A percentile compares a stretch with the other conserved stretches of the same genome.
phyloP scores from a whole-genome alignment of 2,329 filamentous ascomycete genomes.

The Huntiella bhutanensis region DNA sequence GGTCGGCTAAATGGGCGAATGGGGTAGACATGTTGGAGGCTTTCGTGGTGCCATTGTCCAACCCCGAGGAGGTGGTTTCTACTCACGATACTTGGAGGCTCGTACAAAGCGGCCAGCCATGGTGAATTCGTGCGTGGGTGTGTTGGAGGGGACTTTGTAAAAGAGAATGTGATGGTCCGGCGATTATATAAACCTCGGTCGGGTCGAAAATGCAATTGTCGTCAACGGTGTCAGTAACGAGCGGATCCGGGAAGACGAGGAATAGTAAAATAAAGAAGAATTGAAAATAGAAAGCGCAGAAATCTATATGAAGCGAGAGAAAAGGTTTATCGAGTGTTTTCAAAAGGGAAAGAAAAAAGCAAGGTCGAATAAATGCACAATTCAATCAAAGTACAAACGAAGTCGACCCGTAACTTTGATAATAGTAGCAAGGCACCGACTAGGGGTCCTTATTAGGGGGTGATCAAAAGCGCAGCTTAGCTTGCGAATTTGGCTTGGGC shows the following conservation, averaged over 20 bases:
- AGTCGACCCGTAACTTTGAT: too few relatives aligned
- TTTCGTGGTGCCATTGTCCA: background rate
- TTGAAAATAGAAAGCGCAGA: too few relatives aligned
- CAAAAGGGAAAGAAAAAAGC: conserved; percentile 10
- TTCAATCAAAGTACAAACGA: background rate
- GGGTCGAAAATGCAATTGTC: too few relatives aligned
- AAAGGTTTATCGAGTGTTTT: background rate
- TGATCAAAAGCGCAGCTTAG: too few relatives aligned
- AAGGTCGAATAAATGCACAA: background rate
- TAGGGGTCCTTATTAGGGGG: too few relatives aligned
- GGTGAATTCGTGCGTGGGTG: conserved; percentile 13
- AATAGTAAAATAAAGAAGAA: too few relatives aligned
- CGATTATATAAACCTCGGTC: too few relatives aligned
- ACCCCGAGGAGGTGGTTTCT: background rate
- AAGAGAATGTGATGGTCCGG: too few relatives aligned
- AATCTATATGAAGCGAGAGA: too few relatives aligned
- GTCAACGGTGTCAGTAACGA: too few relatives aligned
- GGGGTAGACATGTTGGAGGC: background rate
- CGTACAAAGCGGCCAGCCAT: conserved; percentile 49
- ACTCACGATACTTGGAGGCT: conserved; percentile 50
- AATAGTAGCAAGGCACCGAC: background rate
- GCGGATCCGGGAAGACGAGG: too few relatives aligned
- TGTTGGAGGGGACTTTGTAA: background rate
- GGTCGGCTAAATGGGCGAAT: conserved; percentile 3
- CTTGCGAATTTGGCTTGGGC: too few relatives aligned